Conservation (phyloP, 1,284 basidiomycete genomes). For the Trichosporon sp. region DNA sequence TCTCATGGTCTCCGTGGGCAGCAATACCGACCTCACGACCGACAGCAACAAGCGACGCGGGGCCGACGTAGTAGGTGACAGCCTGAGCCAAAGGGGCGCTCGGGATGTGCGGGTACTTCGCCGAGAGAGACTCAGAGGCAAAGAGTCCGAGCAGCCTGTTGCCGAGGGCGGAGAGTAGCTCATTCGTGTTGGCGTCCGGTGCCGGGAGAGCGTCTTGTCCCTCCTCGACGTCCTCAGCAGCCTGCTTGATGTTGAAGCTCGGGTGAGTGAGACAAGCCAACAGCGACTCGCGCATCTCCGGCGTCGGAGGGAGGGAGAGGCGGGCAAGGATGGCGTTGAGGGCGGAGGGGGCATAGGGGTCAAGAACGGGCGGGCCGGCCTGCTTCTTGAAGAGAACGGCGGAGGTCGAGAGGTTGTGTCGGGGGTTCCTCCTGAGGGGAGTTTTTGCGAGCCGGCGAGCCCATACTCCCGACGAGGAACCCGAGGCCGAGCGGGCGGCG, state of each 20-base stretch:
- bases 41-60: conserved; percentile 76
- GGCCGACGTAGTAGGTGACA: conserved; percentile 86
- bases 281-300: conserved; percentile 41
- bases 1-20: conserved; percentile 30
- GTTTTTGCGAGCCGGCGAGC: conserved; percentile 37
- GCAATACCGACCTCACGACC: conserved; percentile 70
- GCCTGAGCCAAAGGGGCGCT: conserved; percentile 86
- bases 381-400: conserved; percentile 22
- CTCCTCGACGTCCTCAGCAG: conserved; percentile 11
- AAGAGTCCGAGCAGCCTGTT: conserved; percentile 91
- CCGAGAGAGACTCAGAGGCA: conserved; percentile 79
- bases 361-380: conserved; percentile 14
- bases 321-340: conserved; percentile 51
- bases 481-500: conserved; percentile 19
- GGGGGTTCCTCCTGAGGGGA: conserved; percentile 25
- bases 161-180: conserved; percentile 75
- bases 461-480: conserved; percentile 26
- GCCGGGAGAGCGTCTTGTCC: conserved; percentile 42
- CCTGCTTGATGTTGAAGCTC: conserved; percentile 61
- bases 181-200: conserved; percentile 67
- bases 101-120: conserved; percentile 86
- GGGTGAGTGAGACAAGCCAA: conserved; percentile 67
- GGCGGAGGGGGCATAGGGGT: conserved; percentile 37
- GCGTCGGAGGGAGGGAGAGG: conserved; percentile 43
- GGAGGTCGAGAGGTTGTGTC: conserved; percentile 22